Evolutionary conservation across 163 green algal genomes (phyloP).

Genomic region (Scenedesmus sp.): DNA sequence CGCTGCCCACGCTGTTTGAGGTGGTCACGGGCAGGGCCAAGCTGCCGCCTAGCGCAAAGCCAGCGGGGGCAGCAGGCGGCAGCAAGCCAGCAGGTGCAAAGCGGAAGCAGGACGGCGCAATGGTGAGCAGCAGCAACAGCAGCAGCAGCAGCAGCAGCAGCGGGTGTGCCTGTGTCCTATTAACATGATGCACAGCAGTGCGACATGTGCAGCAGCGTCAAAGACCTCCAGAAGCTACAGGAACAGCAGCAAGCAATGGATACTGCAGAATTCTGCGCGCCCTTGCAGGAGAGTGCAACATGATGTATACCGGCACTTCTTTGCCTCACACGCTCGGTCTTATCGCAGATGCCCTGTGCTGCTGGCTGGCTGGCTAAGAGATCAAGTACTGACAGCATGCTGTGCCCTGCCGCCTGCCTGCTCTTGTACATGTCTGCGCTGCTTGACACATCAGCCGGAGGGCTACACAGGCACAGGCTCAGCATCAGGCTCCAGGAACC

Average conservation of each 20-base stretch:
- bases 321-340: no score
- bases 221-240: no score
- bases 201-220: neutral
- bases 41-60: neutral
- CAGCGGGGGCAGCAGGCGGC: constrained; percentile 11
- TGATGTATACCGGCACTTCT: no score
- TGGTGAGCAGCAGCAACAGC: constrained; percentile 24
- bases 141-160: neutral
- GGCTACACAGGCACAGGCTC: constrained; percentile 34
- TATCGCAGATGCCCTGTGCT: neutral
- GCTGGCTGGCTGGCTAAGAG: neutral
- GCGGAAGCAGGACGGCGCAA: constrained; percentile 43
- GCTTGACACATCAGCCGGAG: neutral
- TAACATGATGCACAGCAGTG: neutral
- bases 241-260: neutral
- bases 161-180: neutral
- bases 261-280: no score
- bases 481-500: constrained; percentile 22
- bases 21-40: constrained; percentile 63
- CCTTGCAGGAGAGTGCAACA: no score
- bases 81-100: constrained; percentile 19
- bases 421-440: neutral
- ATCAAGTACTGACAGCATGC: neutral
- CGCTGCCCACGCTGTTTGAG: constrained; percentile 91
- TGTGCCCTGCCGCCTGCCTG: neutral